These are phyloP conservation scores for Gynostemma pentaphyllum DNA, from an alignment of 306 rosid species.

Conservation along the genomic window DNA sequence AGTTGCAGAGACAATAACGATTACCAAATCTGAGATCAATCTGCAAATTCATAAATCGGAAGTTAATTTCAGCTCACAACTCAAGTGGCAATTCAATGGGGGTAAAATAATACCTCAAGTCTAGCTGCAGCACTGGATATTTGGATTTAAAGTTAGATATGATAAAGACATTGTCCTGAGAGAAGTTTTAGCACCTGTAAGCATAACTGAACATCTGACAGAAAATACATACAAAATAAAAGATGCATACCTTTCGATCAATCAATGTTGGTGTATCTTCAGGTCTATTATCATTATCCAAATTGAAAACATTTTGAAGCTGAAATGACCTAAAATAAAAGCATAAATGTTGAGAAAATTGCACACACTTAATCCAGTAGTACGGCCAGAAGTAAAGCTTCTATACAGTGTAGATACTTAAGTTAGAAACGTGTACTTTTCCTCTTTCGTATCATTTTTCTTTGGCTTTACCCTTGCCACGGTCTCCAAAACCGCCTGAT, in stretches of 20 bases:
- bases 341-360: conserved; percentile 5
- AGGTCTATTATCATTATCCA: conserved; percentile 67
- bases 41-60: conserved; percentile 16
- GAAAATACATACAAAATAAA: conserved; percentile 4
- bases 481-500: conserved; percentile 94
- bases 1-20: conserved; percentile 47
- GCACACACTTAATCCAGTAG: conserved; percentile 6
- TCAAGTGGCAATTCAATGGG: background rate
- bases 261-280: conserved; percentile 92
- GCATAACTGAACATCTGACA: background rate
- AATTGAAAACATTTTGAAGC: conserved; percentile 68
- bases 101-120: conserved; percentile 23
- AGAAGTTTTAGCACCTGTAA: background rate
- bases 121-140: conserved; percentile 49
- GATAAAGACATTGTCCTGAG: conserved; percentile 41
- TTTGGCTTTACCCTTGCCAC: conserved; percentile 93
- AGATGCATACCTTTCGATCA: conserved; percentile 76
- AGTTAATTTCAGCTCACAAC: conserved; percentile 11
- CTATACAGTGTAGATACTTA: background rate
- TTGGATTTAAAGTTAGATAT: conserved; percentile 46
- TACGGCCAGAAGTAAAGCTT: background rate
- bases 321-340: conserved; percentile 50
- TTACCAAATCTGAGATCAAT: conserved; percentile 43
- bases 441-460: conserved; percentile 95
- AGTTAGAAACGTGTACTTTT: conserved; percentile 50